Evolutionary conservation across 2,329 filamentous ascomycete species (phyloP).

Genomic region (Kalmusia sp.): DNA sequence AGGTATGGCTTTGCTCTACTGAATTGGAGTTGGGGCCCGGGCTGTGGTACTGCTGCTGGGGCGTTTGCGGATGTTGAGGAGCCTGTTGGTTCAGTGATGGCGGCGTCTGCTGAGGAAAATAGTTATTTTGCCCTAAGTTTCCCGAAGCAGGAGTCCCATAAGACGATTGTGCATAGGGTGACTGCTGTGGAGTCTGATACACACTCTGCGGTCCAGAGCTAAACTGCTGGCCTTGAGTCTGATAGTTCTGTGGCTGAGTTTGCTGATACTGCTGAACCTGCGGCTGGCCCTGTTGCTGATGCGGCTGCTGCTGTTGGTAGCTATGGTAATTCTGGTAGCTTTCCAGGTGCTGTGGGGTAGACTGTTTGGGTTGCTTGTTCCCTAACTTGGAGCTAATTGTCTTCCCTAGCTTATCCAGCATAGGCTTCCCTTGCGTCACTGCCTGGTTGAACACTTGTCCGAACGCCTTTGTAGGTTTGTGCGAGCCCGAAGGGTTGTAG

Average conservation of each 20-base stretch:
- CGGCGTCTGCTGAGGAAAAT: conserved; percentile 30
- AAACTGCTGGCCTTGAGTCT: conserved; percentile 2
- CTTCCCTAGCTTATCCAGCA: conserved; percentile 45
- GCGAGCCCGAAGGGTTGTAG: conserved; percentile 18
- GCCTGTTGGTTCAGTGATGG: conserved; percentile 19
- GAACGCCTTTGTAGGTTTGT: conserved; percentile 32
- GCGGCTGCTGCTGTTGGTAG: conserved; percentile 39
- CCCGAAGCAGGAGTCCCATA: conserved; percentile 29
- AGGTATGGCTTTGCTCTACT: conserved; percentile 18
- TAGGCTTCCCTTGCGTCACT: conserved; percentile 44
- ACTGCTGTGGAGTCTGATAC: conserved; percentile 31
- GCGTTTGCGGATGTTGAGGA: conserved; percentile 4
- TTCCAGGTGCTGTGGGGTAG: conserved; percentile 36
- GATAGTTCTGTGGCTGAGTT: conserved; percentile 10
- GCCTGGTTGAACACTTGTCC: conserved; percentile 45
- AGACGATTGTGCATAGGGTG: conserved; percentile 31
- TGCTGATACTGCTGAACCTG: conserved; percentile 23
- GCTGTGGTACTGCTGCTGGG: conserved; percentile 22
- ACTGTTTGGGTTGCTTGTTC: conserved; percentile 28
- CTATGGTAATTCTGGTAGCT: conserved; percentile 41
- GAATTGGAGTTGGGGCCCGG: conserved; percentile 18
- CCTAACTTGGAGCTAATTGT: conserved; percentile 43
- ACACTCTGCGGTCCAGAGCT: conserved; percentile 20
- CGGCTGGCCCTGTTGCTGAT: conserved; percentile 28
- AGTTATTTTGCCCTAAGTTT: conserved; percentile 32